Conservation (phyloP, 306 rosid species). For the Cyclanthera cordifolia region DNA sequence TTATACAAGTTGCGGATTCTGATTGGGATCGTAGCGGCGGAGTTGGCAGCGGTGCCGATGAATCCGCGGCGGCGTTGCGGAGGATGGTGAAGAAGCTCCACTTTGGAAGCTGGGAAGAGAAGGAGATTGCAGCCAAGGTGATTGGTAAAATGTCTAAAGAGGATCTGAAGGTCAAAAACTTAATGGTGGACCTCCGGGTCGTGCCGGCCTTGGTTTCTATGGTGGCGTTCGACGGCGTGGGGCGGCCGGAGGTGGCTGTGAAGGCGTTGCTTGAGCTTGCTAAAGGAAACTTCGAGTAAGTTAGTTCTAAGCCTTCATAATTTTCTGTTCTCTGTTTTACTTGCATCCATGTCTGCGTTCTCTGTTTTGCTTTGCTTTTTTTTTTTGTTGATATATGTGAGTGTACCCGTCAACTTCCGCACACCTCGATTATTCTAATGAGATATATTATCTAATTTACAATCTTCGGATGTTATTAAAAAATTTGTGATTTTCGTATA, state of each 20-base stretch:
- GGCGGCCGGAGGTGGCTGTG: conserved; percentile 35
- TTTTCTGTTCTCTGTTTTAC: neutral
- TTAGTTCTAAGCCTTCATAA: neutral
- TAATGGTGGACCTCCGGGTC: conserved; percentile 69
- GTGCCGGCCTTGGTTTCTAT: conserved; percentile 71
- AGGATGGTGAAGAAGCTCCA: conserved; percentile 82
- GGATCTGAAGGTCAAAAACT: conserved; percentile 47
- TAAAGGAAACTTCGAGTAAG: conserved; percentile 72
- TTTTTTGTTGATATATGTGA: no score
- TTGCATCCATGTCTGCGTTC: neutral
- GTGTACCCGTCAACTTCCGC: no score
- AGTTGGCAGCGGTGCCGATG: conserved; percentile 16
- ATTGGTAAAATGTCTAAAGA: conserved; percentile 52
- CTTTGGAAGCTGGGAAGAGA: conserved; percentile 83
- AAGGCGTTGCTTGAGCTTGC: conserved; percentile 55
- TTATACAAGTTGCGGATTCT: conserved; percentile 3
- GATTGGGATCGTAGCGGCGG: conserved; percentile 14
- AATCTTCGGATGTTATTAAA: no score
- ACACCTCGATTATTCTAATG: no score
- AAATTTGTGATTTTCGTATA: no score
- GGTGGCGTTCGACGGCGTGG: conserved; percentile 38
- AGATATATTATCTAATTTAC: no score
- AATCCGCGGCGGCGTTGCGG: conserved; percentile 32
- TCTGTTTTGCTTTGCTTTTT: no score
- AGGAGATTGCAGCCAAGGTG: conserved; percentile 56